phyloP scores from a whole-genome alignment of 2,329 filamentous ascomycete species.

The Fusarium udum region DNA sequence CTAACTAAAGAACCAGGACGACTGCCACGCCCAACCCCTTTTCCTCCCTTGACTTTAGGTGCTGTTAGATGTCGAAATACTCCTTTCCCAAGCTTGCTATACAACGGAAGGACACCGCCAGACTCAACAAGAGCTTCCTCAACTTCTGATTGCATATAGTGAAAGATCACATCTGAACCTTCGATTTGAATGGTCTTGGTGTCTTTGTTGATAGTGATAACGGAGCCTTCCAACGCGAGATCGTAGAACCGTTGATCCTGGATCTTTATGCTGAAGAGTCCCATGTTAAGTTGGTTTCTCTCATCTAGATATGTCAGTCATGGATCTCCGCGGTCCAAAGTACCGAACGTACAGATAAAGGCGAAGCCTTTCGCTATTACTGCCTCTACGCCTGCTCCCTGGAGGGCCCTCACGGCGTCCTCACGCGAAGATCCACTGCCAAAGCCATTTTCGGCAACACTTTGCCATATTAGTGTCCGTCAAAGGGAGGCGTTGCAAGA shows the following conservation, averaged over 20 bases:
- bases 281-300: background rate
- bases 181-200: background rate
- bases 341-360: conserved; percentile 19
- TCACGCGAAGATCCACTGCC: conserved; percentile 12
- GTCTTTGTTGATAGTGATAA: background rate
- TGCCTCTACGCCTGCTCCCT: conserved; percentile 16
- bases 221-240: background rate
- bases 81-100: background rate
- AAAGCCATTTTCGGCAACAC: background rate
- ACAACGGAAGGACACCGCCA: background rate
- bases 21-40: rapidly evolving
- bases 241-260: background rate
- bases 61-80: background rate
- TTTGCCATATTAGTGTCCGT: background rate
- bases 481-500: rapidly evolving
- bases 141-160: background rate
- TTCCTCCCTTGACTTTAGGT: background rate
- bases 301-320: background rate
- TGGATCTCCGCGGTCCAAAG: rapidly evolving
- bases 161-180: background rate
- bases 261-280: background rate
- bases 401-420: conserved; percentile 24
- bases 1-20: rapidly evolving
- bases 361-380: conserved; percentile 31
- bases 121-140: background rate